Base-by-base conservation (phyloP, 257 asterid species). In the Fraxinus cuspidata region DNA sequence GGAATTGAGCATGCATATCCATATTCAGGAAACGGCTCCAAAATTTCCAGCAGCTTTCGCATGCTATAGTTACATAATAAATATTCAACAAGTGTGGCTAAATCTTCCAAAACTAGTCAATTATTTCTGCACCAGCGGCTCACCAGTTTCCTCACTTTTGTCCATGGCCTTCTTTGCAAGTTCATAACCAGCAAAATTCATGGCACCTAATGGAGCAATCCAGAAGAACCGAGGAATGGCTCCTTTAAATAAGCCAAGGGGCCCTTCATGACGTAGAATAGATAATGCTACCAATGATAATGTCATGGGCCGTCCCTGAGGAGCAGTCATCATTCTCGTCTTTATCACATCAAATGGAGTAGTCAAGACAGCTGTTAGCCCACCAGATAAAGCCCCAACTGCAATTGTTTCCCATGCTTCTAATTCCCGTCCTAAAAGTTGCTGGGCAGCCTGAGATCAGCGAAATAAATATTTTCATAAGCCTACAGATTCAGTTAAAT, bases 201-300 rank as follows among this genome's bases (percentile, higher is more conserved):
- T 90, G 27, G 98, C 98, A 9, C 98, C 98, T 1, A 93, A 87
- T 18, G 98, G 98, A 66, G 98, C 98, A 66, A 93, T 88, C 97
- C 98, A 93, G 84, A 93, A 91, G 86, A 93, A 93, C 63, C 96
- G 85, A 1, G 98, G 98, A 49, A 93, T 73, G 12, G 98, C 97
- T 66, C 98, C 98, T 88, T 91, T 92, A 51, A 93, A 93, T 71
- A 93, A 73, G 25, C 96, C 97, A 18, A 91, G 82, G 9, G 92
- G 88, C 51, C 98, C 97, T 80, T 93, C 98, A 4, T 81, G 87
- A 5, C 82, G 90, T 71, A 93, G 64, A 70, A 93, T 89, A 38
- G 94, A 83, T 53, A 91, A 37, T 11, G 87, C 90, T 25, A 91
- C 86, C 64, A 86, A 65, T 5, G 89, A 76, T 49, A 90, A 44